Base-by-base conservation (phyloP, 768 basidiomycete genomes). In the Psilocybe sp. region DNA sequence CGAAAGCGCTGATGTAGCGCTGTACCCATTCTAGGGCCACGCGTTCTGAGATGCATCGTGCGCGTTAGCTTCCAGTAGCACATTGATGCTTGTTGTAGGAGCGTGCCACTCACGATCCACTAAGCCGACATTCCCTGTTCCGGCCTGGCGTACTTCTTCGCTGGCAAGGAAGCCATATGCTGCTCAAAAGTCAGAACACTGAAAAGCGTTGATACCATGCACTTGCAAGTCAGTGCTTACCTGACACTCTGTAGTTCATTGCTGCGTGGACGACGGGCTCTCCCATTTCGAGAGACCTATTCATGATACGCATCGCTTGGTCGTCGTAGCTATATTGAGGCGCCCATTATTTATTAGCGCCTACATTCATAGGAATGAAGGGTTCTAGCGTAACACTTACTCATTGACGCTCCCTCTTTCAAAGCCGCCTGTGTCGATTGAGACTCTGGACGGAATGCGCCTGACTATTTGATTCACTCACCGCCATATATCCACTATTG, bases 21-120 rank as follows among this genome's bases (percentile, higher is more conserved):
- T 82, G 74, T 1, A 82, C 70, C 82, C 82, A 86, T 54, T 74
- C 61, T 3, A 86, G 59, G 3, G 77, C 81, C n/a, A 61, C 42
- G n/a, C 62, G 57, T 46, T 69, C 68, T 69, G 39, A 6, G n/a
- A 36, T 8, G 40, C 7, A 23, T 23, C 16, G 23, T 44, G 32
- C 1, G 40, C 4, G 16, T 31, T 35, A 10, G 41, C 1, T 31
- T 9, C n/a, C n/a, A n/a, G n/a, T 20, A 15, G 28, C 15, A n/a
- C 18, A 48, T 19, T 35, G 10, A 13, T 4, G 14, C 31, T 18
- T 6, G n/a, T 14, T 19, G 20, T 31, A 36, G 9, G 20, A 35
- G 16, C 14, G 12, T 14, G 13, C 42, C 4, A 45, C 65, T 54
- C 50, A 69, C 68, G 68, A 53, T 69, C 68, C 18, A 64, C 61